Base-by-base conservation (phyloP, 2,329 filamentous ascomycete genomes). In the Cytospora leucostoma region DNA sequence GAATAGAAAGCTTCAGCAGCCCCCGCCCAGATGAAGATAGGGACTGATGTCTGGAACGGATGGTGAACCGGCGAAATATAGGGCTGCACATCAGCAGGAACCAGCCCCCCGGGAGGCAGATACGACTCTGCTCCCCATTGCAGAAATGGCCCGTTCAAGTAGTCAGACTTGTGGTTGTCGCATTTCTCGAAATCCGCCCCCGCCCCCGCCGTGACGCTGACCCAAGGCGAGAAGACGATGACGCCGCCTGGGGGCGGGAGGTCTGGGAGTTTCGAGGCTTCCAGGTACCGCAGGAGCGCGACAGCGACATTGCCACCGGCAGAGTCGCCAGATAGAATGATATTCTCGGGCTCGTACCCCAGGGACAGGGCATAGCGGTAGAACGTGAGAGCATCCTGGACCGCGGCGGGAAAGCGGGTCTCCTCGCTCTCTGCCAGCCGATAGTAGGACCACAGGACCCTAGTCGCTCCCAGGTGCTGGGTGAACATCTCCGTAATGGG, bases 211-310 rank as follows among this genome's bases (percentile, higher is more conserved):
- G 37, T 56, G 37, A 56, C 37, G 12, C 15, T 56, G 38, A 56
- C 54, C 38, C 54, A 56, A 3, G 54, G 54, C 21, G 54, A 56
- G 19, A 56, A 56, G 37, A 47, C 15, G 10, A 47, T 56, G 37
- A 12, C 12, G 2, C 19, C 37, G 4, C 54, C 37, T n/a, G 37
- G 54, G 21, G 21, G 54, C 15, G 54, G 54, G 7, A 56, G 54
- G 3, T 56, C 54, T 33, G 38, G 54, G 2, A 47, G 7, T n/a
- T 47, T 33, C 3, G 38, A 33, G 8, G 54, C 37, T 19, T 47
- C 44, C 44, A 49, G 44, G 44, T 49, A 49, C 6, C 44, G 44
- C 15, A 49, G 44, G 44, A 49, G 44, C 4, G 44, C 44, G 15
- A 49, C 4, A 7, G 13, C 54, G 38, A 56, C 54, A 34, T 56